A percentile compares a stretch with the other conserved stretches of the same genome.
phyloP scores from a whole-genome alignment of 805 yeast genomes.

The Candida sonorensis region DNA sequence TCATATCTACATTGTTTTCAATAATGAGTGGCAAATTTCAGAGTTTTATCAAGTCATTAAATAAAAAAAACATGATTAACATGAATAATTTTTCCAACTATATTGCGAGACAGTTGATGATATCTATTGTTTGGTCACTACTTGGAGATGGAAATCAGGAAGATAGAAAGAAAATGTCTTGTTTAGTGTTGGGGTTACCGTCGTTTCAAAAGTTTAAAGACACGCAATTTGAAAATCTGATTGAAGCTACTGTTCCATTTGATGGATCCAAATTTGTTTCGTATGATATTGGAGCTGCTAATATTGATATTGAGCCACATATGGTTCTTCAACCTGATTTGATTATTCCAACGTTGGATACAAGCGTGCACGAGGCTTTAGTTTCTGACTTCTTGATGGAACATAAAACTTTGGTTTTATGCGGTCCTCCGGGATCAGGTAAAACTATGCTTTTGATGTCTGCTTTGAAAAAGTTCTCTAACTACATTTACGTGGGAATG shows the following conservation, averaged over 20 bases:
- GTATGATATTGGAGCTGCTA: slow-evolving; percentile 36
- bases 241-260: slow-evolving; percentile 38
- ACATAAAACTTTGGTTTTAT: slow-evolving; percentile 58
- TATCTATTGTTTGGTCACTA: slow-evolving; percentile 55
- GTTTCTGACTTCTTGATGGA: slow-evolving; percentile 50
- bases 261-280: slow-evolving; percentile 42
- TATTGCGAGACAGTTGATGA: slow-evolving; percentile 27
- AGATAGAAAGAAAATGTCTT: slow-evolving; percentile 34
- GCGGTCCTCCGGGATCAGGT: slow-evolving; percentile 98
- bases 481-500: slow-evolving; percentile 55
- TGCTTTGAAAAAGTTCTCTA: slow-evolving; percentile 51
- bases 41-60: slow-evolving; percentile 15
- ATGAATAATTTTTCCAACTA: slow-evolving; percentile 25
- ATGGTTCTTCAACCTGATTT: slow-evolving; percentile 54
- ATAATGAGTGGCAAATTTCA: slow-evolving; percentile 33
- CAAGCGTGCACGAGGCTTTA: slow-evolving; percentile 56
- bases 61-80: slow-evolving; percentile 17
- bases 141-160: slow-evolving; percentile 45
- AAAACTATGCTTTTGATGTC: slow-evolving; percentile 85
- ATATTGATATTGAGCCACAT: slow-evolving; percentile 58
- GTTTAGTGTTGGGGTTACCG: slow-evolving; percentile 19
- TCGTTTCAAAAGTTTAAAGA: slow-evolving; percentile 7
- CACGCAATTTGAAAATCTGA: slow-evolving; percentile 13
- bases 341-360: slow-evolving; percentile 76
- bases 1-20: slow-evolving; percentile 32